Percentiles rank a stretch among this genome's conserved stretches.
phyloP scores from a whole-genome alignment of 1,284 basidiomycete genomes.

The Schizopora paradoxa region DNA sequence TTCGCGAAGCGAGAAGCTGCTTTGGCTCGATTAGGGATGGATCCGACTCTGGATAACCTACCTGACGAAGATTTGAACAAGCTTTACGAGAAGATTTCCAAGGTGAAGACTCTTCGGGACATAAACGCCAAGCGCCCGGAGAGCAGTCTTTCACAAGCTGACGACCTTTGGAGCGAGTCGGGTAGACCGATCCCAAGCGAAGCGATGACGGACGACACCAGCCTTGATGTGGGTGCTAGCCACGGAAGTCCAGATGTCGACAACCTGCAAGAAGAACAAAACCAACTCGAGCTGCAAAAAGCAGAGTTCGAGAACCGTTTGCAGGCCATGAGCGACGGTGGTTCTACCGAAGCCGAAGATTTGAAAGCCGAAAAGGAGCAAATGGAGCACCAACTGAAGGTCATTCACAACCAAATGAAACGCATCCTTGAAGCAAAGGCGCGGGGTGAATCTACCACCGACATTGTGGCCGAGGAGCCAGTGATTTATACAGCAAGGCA shows the following conservation, averaged over 20 bases:
- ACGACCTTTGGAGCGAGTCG: slow-evolving; percentile 81
- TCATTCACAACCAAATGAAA: slow-evolving; percentile 80
- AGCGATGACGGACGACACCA: slow-evolving; percentile 79
- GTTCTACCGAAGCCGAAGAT: slow-evolving; percentile 71
- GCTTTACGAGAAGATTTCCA: slow-evolving; percentile 87
- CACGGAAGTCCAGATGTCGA: slow-evolving; percentile 66
- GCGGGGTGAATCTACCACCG: slow-evolving; percentile 64
- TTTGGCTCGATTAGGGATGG: slow-evolving; percentile 73
- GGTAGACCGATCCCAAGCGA: slow-evolving; percentile 70
- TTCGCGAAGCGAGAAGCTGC: slow-evolving; percentile 91
- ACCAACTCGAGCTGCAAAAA: slow-evolving; percentile 50
- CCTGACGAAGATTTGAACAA: slow-evolving; percentile 92
- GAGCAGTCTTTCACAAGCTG: slow-evolving; percentile 78
- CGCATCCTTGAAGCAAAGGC: slow-evolving; percentile 76
- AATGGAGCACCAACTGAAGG: slow-evolving; percentile 81
- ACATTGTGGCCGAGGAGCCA: slow-evolving; percentile 63
- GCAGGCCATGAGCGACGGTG: slow-evolving; percentile 58
- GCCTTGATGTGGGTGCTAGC: slow-evolving; percentile 61
- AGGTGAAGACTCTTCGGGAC: slow-evolving; percentile 85
- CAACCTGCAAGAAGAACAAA: slow-evolving; percentile 63
- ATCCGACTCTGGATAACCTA: slow-evolving; percentile 84
- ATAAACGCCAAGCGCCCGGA: slow-evolving; percentile 73
- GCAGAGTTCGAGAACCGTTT: slow-evolving; percentile 56
- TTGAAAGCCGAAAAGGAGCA: slow-evolving; percentile 84
- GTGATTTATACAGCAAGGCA: slow-evolving; percentile 78